Evolutionary conservation across 2,329 filamentous ascomycete species (phyloP).

Genomic region (Sarocladiaceae sp.): DNA sequence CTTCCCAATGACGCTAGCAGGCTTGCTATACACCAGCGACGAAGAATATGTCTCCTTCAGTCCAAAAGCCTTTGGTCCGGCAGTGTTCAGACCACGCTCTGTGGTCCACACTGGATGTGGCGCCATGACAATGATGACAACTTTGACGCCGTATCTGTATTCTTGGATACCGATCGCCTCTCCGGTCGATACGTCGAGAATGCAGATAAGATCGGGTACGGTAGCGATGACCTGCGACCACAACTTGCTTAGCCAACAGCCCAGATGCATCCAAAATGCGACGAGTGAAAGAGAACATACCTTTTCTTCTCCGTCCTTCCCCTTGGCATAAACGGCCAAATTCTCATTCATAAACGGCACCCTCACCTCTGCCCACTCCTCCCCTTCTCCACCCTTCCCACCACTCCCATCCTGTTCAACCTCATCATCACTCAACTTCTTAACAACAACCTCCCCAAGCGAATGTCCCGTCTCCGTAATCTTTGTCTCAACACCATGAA

Average conservation of each 20-base stretch:
- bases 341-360: constrained; percentile 75
- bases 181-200: constrained; percentile 54
- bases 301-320: constrained; percentile 23
- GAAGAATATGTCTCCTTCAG: constrained; percentile 43
- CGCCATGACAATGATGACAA: constrained; percentile 43
- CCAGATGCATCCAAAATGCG: no score
- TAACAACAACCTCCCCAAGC: constrained; percentile 54
- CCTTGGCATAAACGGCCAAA: constrained; percentile 43
- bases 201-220: constrained; percentile 52
- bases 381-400: background rate
- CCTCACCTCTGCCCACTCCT: constrained; percentile 35
- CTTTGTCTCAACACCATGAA: constrained; percentile 51
- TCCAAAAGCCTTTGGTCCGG: constrained; percentile 44
- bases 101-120: constrained; percentile 42
- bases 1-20: constrained; percentile 50
- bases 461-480: constrained; percentile 52
- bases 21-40: constrained; percentile 43
- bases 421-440: background rate
- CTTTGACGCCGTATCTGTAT: constrained; percentile 49
- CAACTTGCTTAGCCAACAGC: no score
- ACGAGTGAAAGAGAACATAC: constrained; percentile 6
- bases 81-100: constrained; percentile 42
- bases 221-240: constrained; percentile 43
- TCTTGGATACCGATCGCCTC: constrained; percentile 54
- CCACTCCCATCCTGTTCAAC: constrained; percentile 35